Evolutionary conservation across 352 stramenopile species (phyloP).

Genomic region (Phytophthora citricola): DNA sequence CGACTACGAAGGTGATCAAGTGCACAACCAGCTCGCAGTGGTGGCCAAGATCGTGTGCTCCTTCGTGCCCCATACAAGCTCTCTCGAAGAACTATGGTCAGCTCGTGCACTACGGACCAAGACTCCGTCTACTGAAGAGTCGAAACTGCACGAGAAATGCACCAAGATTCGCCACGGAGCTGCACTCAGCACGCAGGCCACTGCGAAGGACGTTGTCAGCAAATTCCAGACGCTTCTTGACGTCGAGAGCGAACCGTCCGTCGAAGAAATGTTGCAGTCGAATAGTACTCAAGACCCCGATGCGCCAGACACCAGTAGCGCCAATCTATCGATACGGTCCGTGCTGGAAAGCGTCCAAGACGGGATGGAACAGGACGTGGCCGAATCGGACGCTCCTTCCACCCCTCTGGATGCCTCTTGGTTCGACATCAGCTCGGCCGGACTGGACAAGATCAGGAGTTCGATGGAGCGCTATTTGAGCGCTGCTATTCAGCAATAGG

Average conservation of each 20-base stretch:
- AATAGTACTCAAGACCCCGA: constrained; percentile 2
- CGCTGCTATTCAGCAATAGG: constrained; percentile 25
- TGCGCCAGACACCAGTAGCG: constrained; percentile 6
- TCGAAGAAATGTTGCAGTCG: constrained; percentile 30
- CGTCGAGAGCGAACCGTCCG: constrained; percentile 15
- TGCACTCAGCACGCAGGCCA: constrained; percentile 5
- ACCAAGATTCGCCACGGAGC: constrained; percentile 35
- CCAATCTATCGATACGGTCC: constrained; percentile 24
- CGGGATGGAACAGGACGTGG: constrained; percentile 28
- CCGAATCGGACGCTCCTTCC: neutral
- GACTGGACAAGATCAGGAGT: constrained; percentile 32
- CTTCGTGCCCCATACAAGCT: constrained; percentile 39
- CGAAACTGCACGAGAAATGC: constrained; percentile 28
- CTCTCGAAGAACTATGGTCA: constrained; percentile 38
- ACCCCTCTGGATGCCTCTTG: constrained; percentile 39
- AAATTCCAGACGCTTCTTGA: constrained; percentile 31
- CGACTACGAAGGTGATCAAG: constrained; percentile 44
- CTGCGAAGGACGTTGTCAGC: constrained; percentile 18
- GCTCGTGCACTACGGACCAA: constrained; percentile 6
- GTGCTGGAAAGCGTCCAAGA: constrained; percentile 35
- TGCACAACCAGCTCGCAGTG: constrained; percentile 40
- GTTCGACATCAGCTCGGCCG: constrained; percentile 37
- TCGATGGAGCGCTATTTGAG: constrained; percentile 34
- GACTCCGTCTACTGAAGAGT: neutral
- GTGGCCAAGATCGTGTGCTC: constrained; percentile 42